Evolutionary conservation across 371 early-diverging fungal species (phyloP), one percentile per base, ranked within the genome.

Genomic region (Phascolomyces articulosus): DNA sequence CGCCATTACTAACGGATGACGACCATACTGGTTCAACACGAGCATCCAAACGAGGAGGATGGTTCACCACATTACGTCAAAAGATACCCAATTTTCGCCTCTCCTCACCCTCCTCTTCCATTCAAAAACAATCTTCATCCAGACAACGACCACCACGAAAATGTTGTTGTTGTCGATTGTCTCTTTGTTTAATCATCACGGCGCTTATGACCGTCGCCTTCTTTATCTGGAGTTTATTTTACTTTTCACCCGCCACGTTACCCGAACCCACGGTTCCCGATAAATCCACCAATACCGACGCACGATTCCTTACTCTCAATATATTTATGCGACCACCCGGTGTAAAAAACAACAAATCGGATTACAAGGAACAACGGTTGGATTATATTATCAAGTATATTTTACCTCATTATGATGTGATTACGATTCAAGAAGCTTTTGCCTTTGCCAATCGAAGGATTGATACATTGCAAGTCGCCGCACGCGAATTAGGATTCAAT

Each of bases 261-360:
- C 79, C 82, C 3, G 34, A 40, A 0, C 79, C 82, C 9, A 60
- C 70, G 0, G 58, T 65, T 2, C 65, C 64, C 21, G 66, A 66
- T 56, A 70, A 63, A 38, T 28, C 57, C 18, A 63, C 69, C 47
- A 57, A 64, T 59, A 58, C 66, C n/a, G 60, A 72, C 23, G 74
- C 90, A 15, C 85, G 90, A 9, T 57, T 94, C 31, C 75, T 95
- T 23, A 89, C 91, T n/a, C 86, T 90, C 63, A 94, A 94, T 77
- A 82, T 95, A 51, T 91, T 92, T 62, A 85, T 93, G 84, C 85
- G 95, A 40, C 94, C 94, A n/a, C 95, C 95, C 1, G 87, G 87
- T 7, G 78, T 95, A 55, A 87, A 89, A 34, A 91, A 85, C 68
- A 87, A 90, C 71, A 72, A 74, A 23, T 79, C 85, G 38, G 96